phyloP scores from a whole-genome alignment of 208 protist species.

The Leishmania aethiopica region DNA sequence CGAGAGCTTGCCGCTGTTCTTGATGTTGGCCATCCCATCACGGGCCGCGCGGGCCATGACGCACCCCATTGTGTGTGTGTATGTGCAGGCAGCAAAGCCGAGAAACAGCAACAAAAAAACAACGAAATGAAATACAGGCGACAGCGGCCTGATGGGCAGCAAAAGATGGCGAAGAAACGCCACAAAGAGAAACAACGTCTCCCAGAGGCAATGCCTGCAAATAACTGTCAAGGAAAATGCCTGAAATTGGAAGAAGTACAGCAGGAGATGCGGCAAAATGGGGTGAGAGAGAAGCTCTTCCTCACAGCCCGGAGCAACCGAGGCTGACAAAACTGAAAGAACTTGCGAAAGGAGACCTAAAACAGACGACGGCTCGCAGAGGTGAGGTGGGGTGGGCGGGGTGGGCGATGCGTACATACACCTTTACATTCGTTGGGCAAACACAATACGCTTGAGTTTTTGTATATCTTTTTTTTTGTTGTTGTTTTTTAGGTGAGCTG shows the following conservation, averaged over 20 bases:
- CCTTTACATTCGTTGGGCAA: not conserved
- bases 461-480: not conserved
- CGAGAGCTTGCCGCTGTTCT: not conserved
- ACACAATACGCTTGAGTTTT: not conserved
- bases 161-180: constrained; percentile 13
- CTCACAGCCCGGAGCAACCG: not conserved
- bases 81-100: not conserved
- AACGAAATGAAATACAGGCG: not conserved
- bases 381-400: not conserved
- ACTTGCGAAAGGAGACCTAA: not conserved
- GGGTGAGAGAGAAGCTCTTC: not conserved
- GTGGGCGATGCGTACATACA: not conserved
- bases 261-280: not conserved
- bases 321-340: not conserved
- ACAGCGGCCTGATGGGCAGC: not conserved
- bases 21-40: constrained; percentile 3
- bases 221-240: not conserved
- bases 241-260: not conserved
- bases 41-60: constrained; percentile 12
- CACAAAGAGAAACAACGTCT: constrained; percentile 5
- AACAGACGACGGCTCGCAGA: not conserved
- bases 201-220: not conserved
- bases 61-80: constrained; percentile 38
- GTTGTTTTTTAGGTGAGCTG: not conserved
- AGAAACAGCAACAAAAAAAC: not conserved